Evolutionary conservation across 768 basidiomycete genomes (phyloP).

Genomic region (Trametes cubensis): DNA sequence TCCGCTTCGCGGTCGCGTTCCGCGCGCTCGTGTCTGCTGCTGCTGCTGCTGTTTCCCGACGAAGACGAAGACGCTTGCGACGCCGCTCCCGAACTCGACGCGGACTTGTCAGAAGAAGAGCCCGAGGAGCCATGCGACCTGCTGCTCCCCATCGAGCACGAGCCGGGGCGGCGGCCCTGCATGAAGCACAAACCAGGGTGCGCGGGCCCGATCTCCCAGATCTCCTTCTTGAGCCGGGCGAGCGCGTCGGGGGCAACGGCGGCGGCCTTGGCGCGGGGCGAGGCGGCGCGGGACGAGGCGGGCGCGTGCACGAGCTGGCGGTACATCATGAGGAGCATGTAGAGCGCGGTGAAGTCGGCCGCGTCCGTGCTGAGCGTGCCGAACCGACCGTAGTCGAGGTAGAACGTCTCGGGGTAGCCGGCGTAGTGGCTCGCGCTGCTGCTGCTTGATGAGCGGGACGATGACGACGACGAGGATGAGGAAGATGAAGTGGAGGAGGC

Average conservation of each 20-base stretch:
- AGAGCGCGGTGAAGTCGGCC: constrained; percentile 71
- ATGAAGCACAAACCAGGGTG: constrained; percentile 65
- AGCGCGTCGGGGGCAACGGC: constrained; percentile 53
- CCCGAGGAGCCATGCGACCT: neutral
- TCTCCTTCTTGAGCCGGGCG: constrained; percentile 68
- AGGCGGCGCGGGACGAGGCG: neutral
- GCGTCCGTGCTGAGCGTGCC: constrained; percentile 69
- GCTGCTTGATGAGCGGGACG: constrained; percentile 33
- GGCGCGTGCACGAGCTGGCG: constrained; percentile 69
- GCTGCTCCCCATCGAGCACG: constrained; percentile 21
- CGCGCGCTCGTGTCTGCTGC: constrained; percentile 21
- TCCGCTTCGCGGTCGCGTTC: constrained; percentile 45
- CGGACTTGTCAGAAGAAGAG: too few species aligned
- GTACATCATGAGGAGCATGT: constrained; percentile 81
- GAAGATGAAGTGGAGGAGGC: constrained; percentile 54
- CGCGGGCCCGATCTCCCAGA: constrained; percentile 66
- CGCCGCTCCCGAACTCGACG: neutral
- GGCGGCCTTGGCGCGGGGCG: constrained; percentile 27
- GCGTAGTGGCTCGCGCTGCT: constrained; percentile 38
- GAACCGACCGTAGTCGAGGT: constrained; percentile 77
- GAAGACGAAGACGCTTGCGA: too few species aligned
- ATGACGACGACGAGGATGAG: constrained; percentile 58
- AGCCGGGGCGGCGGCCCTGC: constrained; percentile 23
- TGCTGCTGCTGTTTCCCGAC: neutral
- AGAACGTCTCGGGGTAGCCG: constrained; percentile 74